These are phyloP conservation scores for Carex kokanica DNA, from an alignment of 176 grass and related monocot genomes.

Conservation along the genomic window DNA sequence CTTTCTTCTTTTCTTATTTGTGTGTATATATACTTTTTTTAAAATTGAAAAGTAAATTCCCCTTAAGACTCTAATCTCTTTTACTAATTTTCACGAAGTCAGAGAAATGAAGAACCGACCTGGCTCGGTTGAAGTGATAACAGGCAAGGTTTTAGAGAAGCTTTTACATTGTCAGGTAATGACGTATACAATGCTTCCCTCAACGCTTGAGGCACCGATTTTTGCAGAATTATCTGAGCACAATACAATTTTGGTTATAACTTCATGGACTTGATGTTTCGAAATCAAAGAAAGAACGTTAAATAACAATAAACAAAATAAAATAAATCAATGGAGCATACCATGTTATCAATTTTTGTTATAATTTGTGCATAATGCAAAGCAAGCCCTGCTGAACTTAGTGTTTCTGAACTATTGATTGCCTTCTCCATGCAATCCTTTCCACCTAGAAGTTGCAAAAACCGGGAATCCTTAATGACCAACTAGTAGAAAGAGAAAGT, in stretches of 20 bases:
- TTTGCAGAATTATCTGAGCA: constrained; percentile 41
- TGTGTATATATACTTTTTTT: no score
- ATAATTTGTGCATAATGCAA: constrained; percentile 68
- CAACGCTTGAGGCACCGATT: constrained; percentile 39
- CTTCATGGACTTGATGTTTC: not conserved
- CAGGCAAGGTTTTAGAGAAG: constrained; percentile 42
- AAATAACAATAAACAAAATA: not conserved
- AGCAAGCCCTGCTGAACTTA: constrained; percentile 41
- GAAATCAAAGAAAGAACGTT: not conserved
- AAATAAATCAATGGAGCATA: constrained; percentile 29
- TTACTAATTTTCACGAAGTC: not conserved
- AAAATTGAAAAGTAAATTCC: not conserved
- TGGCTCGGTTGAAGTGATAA: constrained; percentile 33
- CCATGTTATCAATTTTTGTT: constrained; percentile 36
- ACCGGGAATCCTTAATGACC: not conserved
- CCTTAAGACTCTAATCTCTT: not conserved
- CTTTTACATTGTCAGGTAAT: constrained; percentile 53
- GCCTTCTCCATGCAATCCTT: constrained; percentile 14
- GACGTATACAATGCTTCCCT: constrained; percentile 66
- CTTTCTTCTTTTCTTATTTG: no score
- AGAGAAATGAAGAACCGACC: constrained; percentile 20
- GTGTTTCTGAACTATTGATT: constrained; percentile 17
- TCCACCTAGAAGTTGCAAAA: constrained; percentile 27
- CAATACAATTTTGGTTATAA: constrained; percentile 8
- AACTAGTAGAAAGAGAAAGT: not conserved